Evolutionary conservation across 2,329 filamentous ascomycete genomes (phyloP), one percentile per base, ranked within the genome.

Genomic region (Magnaporthiopsis poae): DNA sequence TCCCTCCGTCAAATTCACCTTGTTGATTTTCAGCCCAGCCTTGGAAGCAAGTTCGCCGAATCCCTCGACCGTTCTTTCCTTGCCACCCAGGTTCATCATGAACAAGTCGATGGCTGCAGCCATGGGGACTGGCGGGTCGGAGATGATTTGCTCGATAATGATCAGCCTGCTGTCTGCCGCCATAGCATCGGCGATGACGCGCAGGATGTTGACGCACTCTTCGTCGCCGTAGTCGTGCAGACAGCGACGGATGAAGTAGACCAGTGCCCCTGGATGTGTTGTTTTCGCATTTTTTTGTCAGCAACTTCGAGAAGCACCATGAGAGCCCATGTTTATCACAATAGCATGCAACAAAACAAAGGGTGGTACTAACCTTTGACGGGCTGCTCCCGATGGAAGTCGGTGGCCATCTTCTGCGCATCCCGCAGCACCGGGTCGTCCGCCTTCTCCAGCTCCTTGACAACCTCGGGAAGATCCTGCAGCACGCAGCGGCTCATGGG

Each of bases 161-260:
- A 74, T 63, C 39, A 74, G 67, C 60, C 68, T 66, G 62, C 71
- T 74, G 64, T 73, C 71, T n/a, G 67, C n/a, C 9, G 68, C 69
- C 72, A 78, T 73, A 11, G 76, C 75, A 4, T 69, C 68, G 2
- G 70, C 66, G 4, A 77, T 63, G 3, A 71, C 72, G 60, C 70
- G 65, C 7, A 79, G 70, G 1, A 78, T 77, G 29, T 69, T 64
- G 1, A 74, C 71, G 33, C 71, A 73, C 18, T 72, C 72, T 1
- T 72, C 70, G 65, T 78, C 76, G 29, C 73, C 68, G 67, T 77
- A 79, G 66, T 79, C 75, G 67, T 79, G 77, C 1, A 79, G 72
- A 61, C 74, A 75, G 8, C 75, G 74, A 64, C 72, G 73, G 66
- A 76, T 75, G 70, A 72, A 75, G 69, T 79, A 79, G 15, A 77